Conservation (phyloP, 1,139 yeast genomes). For the Blastobotrys persicus region DNA sequence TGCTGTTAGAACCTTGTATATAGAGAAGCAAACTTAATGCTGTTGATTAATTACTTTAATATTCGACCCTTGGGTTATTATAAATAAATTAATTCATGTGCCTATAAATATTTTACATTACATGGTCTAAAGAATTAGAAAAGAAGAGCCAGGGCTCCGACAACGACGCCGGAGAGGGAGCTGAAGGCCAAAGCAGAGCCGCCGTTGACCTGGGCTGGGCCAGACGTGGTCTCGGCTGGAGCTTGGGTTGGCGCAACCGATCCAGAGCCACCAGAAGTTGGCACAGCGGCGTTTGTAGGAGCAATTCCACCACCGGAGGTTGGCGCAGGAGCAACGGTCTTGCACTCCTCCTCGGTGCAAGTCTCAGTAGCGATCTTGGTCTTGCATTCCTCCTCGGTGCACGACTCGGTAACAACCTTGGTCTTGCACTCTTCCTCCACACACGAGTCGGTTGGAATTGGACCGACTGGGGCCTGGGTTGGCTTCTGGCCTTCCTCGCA, state of each 20-base stretch:
- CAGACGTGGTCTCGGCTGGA: slow-evolving; percentile 2
- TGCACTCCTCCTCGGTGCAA: neutral
- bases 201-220: slow-evolving; percentile 4
- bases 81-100: too few species aligned
- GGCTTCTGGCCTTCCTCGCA: neutral
- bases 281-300: slow-evolving; percentile 3
- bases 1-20: too few species aligned
- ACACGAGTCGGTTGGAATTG: too few species aligned
- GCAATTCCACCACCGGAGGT: neutral
- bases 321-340: too few species aligned
- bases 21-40: too few species aligned
- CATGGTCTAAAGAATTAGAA: slow-evolving; percentile 1
- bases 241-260: neutral
- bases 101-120: too few species aligned
- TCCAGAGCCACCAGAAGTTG: neutral
- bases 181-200: slow-evolving; percentile 4
- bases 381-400: slow-evolving; percentile 6
- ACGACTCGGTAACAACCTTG: neutral
- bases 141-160: slow-evolving; percentile 4
- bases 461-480: neutral
- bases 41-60: too few species aligned
- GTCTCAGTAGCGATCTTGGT: neutral
- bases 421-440: too few species aligned
- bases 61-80: too few species aligned
- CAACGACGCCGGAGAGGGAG: slow-evolving; percentile 2